Evolutionary conservation across 805 yeast species (phyloP), one percentile per base, ranked within the genome.

Genomic region (Saccharomycopsis malanga): DNA sequence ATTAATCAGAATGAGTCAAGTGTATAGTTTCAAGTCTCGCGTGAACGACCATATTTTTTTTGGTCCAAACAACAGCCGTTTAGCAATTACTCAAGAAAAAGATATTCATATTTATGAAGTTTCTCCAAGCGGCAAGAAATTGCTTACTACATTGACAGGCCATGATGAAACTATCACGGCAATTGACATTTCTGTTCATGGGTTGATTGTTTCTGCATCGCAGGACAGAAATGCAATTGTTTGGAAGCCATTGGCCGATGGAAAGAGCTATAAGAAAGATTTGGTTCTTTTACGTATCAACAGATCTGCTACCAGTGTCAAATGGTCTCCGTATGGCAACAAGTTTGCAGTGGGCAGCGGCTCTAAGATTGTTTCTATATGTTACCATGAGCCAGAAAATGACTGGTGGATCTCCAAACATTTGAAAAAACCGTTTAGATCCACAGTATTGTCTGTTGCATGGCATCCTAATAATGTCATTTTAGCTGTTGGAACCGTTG

Each of bases 391-490:
- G 67, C 84, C 74, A 53, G 96, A 88, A 58, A 93, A 91, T 64
- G 96, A 93, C 63, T 93, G 99, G 99, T 93, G 99, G 99, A 89
- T 93, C 44, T 87, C 98, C 12, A 91, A 91, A 66, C 98, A 91
- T 68, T 83, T 93, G 66, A 89, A 89, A 71, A 87, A 86, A 66
- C 96, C 97, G n/a, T 72, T 93, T 58, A 81, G 83, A 63, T 83
- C 96, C 9, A 87, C 97, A 27, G 75, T 89, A 56, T 73, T 89
- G 55, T 72, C 84, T 39, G 72, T 91, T 47, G 81, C 81, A 54
- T 89, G 98, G 98, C 97, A 93, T 63, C 89, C 87, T 48, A 93
- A 93, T 66, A 82, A 81, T 57, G 94, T 93, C 21, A 70, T 93
- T 51, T 70, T 93, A 53, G 93, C 94, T 2, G 74, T 84, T 40